Base-by-base conservation (phyloP, 148 eudicot genomes). In the Cornus suecica region DNA sequence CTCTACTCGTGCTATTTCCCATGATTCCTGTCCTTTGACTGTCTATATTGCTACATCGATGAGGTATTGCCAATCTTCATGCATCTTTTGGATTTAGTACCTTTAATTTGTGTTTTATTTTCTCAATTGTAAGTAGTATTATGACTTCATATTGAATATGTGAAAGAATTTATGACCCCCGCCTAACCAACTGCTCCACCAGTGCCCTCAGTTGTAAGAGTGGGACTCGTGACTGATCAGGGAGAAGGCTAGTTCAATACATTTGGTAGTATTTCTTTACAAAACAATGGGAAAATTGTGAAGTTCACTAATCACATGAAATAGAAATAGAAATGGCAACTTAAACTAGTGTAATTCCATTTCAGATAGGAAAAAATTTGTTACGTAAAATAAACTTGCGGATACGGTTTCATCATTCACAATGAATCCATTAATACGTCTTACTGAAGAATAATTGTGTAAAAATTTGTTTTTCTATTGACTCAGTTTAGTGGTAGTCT, bases 1-100 rank as follows among this genome's bases (percentile, higher is more conserved):
- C 24, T 11, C 76, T 67, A 58, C 73, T 28, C 83, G 83, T 66
- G 83, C 83, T 66, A 68, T 80, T 76, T 80, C 83, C 66, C 83
- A 80, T 48, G 80, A 80, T 72, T 65, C 83, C 42, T 73, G 80
- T 34, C 83, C 83, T 66, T 29, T 80, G 32, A 76, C 66, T 26
- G 42, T 80, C 15, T 76, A 80, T 72, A 64, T 45, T 66, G 80
- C 83, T 20, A 60, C 83, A 28, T 80, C 80, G 20, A 80, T 80
- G 63, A 80, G 83, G 83, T 80, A 76, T 80, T 52, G 11, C 56
- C 22, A 23, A 29, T 61, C 25, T 4, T 54, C 9, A 66, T 23
- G 14, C 18, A 16, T 51, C 60, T 28, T 31, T 10, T 51, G 25
- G 56, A 28, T 37, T 14, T 48, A 51, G 30, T 48, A 16, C 61